Evolutionary conservation across 768 basidiomycete genomes (phyloP), one percentile per base, ranked within the genome.

Genomic region (Mycena belliarum): DNA sequence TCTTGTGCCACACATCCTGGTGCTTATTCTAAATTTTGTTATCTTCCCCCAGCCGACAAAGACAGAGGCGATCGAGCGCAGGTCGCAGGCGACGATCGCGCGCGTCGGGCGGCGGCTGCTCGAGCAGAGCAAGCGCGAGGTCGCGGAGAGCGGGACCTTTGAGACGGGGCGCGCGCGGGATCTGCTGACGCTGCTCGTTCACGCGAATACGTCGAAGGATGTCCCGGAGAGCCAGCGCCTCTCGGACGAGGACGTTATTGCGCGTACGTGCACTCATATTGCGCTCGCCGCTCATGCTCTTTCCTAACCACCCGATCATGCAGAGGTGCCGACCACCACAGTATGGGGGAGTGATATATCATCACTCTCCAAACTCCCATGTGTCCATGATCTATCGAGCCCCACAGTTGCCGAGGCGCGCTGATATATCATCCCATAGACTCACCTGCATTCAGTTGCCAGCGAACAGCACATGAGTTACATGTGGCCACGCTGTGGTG

Each of bases 251-350:
- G 87, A 89, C 55, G 83, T 89, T 8, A 56, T 86, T 1, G 70
- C 76, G 48, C 79, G 79, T 87, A 60, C 56, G 83, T 66, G 11
- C 12, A 35, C 9, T 15, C 25, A 2, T 7, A 26, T 35, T 16
- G 33, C 12, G 5, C 41, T 23, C 53, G 77, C 29, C 12, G 29
- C 12, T 6, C 7, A 32, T 12, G 12, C 12, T 32, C 7, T 32
- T 12, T 6, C 10, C 29, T 24, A 23, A 44, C 42, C 14, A 45
- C n/a, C n/a, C n/a, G n/a, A 21, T 29, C 9, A 14, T 28, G 14
- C 62, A 85, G 85, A 86, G 76, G 79, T 85, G 0, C 82, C 83
- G 0, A 86, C 85, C n/a, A n/a, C n/a, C n/a, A n/a, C n/a, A n/a
- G n/a, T n/a, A n/a, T n/a, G n/a, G n/a, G n/a, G n/a, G n/a, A n/a